Evolutionary conservation across 805 yeast genomes (phyloP), one percentile per base, ranked within the genome.

Genomic region (Lipomyces sp.): DNA sequence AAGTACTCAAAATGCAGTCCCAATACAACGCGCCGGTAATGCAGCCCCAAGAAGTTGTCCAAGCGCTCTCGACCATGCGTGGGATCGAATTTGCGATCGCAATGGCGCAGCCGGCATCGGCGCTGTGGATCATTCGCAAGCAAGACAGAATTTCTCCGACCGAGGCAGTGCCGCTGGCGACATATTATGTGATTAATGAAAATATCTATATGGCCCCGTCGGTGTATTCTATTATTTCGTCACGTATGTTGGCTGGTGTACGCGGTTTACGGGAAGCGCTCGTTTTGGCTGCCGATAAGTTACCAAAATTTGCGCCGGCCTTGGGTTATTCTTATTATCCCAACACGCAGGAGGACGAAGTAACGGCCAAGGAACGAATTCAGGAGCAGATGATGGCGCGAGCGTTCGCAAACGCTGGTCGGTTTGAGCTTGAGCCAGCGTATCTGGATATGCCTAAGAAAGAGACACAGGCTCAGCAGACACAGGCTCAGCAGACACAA

Each of bases 1-100:
- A 94, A 78, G 95, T 91, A 35, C 84, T 96, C 55, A 90, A 90
- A 77, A 95, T 95, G 99, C 99, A 95, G 76, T 85, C 89, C 66
- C 98, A 93, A 77, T 93, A 88, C 82, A 89, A 87, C 61, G 85
- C 83, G 24, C 79, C 82, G 65, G 76, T 80, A 54, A 77, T 78
- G 34, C 78, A 77, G 59, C 66, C 77, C 15, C 76, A 80, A 35
- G 79, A 70, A 35, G 78, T 79, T 64, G 75, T 84, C 39, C 86
- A 85, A 65, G 78, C 81, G 35, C 82, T 95, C 67, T 77, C 81
- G 62, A 90, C 89, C 69, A 87, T 95, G 90, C 85, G 83, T 35
- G 99, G 99, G 0, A 77, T 87, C 0, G 99, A 95, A 77, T 95
- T 90, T 73, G 86, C 90, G 1, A 83, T 95, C 6, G 87, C 87